phyloP scores from a whole-genome alignment of 78 protist genomes.

The Chrysochromulina tobinii region DNA sequence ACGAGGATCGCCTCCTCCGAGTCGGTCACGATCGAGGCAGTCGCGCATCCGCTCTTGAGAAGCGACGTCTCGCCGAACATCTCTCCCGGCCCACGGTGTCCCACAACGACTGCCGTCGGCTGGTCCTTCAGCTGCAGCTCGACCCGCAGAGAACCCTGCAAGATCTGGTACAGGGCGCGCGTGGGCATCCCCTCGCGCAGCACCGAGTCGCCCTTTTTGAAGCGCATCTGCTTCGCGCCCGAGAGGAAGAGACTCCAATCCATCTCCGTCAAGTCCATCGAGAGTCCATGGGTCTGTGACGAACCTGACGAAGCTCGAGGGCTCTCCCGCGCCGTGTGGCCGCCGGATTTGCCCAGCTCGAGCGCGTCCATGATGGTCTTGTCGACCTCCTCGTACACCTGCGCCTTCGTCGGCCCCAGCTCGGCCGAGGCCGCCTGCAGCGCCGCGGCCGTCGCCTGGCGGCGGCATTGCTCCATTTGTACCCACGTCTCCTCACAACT shows the following conservation, averaged over 20 bases:
- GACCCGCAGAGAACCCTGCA: not conserved
- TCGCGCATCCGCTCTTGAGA: constrained; percentile 12
- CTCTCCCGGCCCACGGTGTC: not conserved
- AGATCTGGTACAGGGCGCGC: not conserved
- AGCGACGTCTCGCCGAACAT: constrained; percentile 31
- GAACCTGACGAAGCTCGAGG: not conserved
- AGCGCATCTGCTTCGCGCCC: not conserved
- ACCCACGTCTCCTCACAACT: not conserved
- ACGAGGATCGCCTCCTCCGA: not conserved
- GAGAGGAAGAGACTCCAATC: constrained; percentile 17
- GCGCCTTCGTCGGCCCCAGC: not conserved
- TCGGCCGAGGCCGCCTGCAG: not conserved
- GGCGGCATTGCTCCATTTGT: not conserved
- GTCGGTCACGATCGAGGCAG: constrained; percentile 19
- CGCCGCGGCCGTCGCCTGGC: not conserved
- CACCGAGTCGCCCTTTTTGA: not conserved
- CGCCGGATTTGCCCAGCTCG: not conserved
- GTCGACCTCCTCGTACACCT: not conserved
- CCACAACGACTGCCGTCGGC: not conserved
- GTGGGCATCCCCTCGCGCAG: not conserved
- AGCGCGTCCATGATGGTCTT: too few species aligned
- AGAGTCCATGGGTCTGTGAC: not conserved
- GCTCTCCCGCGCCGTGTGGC: not conserved
- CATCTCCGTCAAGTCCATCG: not conserved
- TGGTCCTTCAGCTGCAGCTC: not conserved